Conservation (phyloP, 2,329 filamentous ascomycete species). For the Colletotrichum navitas region DNA sequence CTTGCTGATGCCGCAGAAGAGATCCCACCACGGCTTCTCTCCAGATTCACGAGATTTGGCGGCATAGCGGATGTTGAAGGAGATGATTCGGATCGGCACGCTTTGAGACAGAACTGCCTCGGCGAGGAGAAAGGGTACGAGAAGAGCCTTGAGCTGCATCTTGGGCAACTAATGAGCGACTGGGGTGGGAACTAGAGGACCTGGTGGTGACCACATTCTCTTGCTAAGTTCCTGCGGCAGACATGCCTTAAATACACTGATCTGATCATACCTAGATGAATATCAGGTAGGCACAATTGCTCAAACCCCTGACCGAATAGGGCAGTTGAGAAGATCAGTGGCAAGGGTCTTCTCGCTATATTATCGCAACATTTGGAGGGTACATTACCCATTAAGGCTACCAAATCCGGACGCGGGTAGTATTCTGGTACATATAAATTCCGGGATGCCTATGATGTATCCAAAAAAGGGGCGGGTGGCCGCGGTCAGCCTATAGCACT, state of each 20-base stretch:
- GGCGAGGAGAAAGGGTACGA: constrained; percentile 24
- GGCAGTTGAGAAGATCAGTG: constrained; percentile 8
- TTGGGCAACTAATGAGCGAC: constrained; percentile 7
- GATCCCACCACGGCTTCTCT: constrained; percentile 70
- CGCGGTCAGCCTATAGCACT: background rate
- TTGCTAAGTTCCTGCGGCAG: background rate
- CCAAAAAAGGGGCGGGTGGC: constrained; percentile 5
- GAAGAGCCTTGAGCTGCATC: constrained; percentile 34
- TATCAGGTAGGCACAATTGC: background rate
- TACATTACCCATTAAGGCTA: constrained; percentile 3
- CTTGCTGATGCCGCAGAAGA: constrained; percentile 30
- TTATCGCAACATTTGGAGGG: constrained; percentile 4
- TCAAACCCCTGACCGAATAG: constrained; percentile 18
- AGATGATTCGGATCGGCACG: constrained; percentile 66
- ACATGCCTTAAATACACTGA: background rate
- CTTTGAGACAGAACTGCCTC: constrained; percentile 22
- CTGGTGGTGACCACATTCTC: background rate
- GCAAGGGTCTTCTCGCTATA: constrained; percentile 10
- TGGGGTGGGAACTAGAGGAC: background rate
- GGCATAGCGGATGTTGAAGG: constrained; percentile 77
- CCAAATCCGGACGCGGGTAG: constrained; percentile 17
- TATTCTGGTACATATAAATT: background rate
- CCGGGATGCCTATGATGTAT: background rate
- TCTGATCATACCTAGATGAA: too few species aligned
- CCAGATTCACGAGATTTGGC: constrained; percentile 62